A percentile compares a stretch with the other conserved stretches of the same genome.
phyloP scores from a whole-genome alignment of 495 filamentous ascomycete genomes.

The Sabuloglossum arenarium region DNA sequence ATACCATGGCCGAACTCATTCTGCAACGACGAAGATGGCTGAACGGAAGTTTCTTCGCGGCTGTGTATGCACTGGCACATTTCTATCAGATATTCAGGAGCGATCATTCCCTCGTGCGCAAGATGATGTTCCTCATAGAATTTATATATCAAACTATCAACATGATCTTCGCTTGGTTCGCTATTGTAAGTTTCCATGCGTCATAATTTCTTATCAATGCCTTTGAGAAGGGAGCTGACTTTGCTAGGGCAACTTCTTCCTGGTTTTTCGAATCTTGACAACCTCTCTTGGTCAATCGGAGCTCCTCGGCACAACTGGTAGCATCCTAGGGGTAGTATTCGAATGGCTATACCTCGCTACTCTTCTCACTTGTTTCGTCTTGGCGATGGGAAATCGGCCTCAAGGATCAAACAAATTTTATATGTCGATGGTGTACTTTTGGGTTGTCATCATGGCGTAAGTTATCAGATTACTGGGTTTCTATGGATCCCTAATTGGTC shows the following conservation, averaged over 20 bases:
- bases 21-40: conserved; percentile 92
- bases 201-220: not conserved
- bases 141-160: conserved; percentile 86
- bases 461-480: conserved; percentile 11
- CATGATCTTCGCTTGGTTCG: conserved; percentile 99
- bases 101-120: conserved; percentile 69
- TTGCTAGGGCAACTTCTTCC: conserved; percentile 77
- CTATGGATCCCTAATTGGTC: conserved; percentile 4
- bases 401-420: conserved; percentile 83
- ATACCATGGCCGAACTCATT: conserved; percentile 85
- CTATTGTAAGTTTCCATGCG: conserved; percentile 34
- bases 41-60: conserved; percentile 97
- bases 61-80: conserved; percentile 84
- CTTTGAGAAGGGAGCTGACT: not conserved
- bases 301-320: conserved; percentile 53
- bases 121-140: conserved; percentile 76
- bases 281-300: conserved; percentile 47
- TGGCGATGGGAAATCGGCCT: conserved; percentile 91
- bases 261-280: conserved; percentile 95
- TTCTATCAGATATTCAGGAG: conserved; percentile 89
- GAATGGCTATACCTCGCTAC: conserved; percentile 91
- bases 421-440: conserved; percentile 93
- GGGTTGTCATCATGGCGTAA: conserved; percentile 82
- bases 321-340: conserved; percentile 70
- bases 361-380: conserved; percentile 82